Evolutionary conservation across 805 yeast genomes (phyloP), one percentile per base, ranked within the genome.

Genomic region (Tetrapisispora nanseiensis): DNA sequence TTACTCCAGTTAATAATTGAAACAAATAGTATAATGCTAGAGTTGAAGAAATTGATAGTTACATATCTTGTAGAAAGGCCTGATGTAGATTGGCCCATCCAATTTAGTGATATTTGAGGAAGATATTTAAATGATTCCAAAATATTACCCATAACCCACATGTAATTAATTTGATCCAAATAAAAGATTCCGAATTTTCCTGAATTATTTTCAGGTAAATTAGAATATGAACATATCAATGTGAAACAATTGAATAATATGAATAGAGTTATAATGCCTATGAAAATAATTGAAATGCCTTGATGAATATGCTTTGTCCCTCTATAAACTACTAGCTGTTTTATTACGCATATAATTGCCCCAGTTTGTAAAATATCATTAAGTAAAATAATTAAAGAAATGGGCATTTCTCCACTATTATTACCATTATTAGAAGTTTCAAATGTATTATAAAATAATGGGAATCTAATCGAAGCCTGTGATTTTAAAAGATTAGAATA

Each of bases 31-130:
- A 27, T 20, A 4, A 11, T 24, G 1, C 34, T 12, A 1, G 13
- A 4, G n/a, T 34, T 31, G n/a, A 26, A 6, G 6, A 33, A 22
- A 21, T 12, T 28, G 9, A 54, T 20, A 5, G 50, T 24, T 5
- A 56, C 46, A 42, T 37, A 59, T 33, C 49, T 54, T 13, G 54
- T 48, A 2, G 66, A 61, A 7, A 56, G 13, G 2, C 66, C 66
- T 19, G 42, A 37, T n/a, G 62, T 59, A 18, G 57, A 58, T 30
- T 44, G 37, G 12, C 62, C 65, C 55, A 65, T 51, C 66, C 67
- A 68, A 47, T 68, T 70, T 41, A 69, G 46, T 9, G 61, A 50
- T 2, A 69, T 37, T 39, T 72, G 77, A 0, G 79, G 77, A 3
- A 63, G 22, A 33, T 62, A 54, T 40, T 60, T 60, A 20, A 64